phyloP scores from a whole-genome alignment of 2,329 filamentous ascomycete species.

The Chalara sp. region DNA sequence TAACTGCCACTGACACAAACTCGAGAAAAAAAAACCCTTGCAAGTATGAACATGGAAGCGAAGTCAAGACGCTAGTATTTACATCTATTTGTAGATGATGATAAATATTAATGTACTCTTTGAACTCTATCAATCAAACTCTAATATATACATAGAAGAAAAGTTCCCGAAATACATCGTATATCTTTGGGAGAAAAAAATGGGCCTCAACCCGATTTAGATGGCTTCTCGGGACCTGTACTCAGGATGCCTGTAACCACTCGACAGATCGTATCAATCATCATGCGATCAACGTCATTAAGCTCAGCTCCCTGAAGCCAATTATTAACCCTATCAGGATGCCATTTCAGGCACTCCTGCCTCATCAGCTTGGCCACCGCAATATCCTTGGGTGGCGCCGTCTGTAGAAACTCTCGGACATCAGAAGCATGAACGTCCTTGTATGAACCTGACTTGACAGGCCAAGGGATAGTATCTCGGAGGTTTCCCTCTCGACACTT shows the following conservation, averaged over 20 bases:
- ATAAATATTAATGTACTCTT: no score
- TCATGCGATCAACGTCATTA: constrained; percentile 1
- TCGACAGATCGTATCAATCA: constrained; percentile 8
- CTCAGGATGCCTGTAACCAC: constrained; percentile 7
- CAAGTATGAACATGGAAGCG: no score
- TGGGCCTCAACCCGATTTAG: background rate
- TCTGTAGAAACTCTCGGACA: constrained; percentile 11
- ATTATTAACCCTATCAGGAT: constrained; percentile 7
- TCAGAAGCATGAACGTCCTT: constrained; percentile 8
- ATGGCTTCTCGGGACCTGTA: constrained; percentile 2
- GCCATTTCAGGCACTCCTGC: constrained; percentile 13
- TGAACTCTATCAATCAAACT: no score
- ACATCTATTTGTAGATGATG: no score
- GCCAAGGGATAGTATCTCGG: constrained; percentile 12
- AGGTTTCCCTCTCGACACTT: background rate
- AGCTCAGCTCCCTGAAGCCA: background rate
- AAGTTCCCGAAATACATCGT: no score
- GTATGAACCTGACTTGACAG: constrained; percentile 11
- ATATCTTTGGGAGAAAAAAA: no score
- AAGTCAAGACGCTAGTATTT: no score
- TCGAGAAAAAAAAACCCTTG: no score
- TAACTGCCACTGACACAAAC: no score
- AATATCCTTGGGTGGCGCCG: constrained; percentile 3
- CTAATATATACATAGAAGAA: no score
- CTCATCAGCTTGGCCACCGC: constrained; percentile 4